Evolutionary conservation across 306 rosid genomes (phyloP), one percentile per base, ranked within the genome.

Genomic region (Inga oerstediana): DNA sequence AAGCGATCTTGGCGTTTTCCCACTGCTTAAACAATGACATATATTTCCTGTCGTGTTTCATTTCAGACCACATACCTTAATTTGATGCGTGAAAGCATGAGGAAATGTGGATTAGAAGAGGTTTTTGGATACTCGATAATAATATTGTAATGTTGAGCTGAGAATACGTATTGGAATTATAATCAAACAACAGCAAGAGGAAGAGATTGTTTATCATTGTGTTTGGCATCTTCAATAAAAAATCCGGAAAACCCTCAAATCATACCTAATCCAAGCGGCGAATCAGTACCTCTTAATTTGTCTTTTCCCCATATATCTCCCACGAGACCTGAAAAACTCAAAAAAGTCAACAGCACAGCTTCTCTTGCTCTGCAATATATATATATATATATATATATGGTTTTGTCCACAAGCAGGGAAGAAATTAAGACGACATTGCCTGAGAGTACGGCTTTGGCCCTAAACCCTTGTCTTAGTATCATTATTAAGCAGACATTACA

Each of bases 61-160:
- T 65, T 65, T 35, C 46, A 59, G 75, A 20, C 45, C 30, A 35
- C 49, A 20, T 45, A 69, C 14, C 13, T 39, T 69, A 67, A 7
- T 35, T 35, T 17, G 44, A 69, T 39, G 74, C 71, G 43, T 69
- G 30, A 46, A 35, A 67, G 46, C 72, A 35, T 5, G 45, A 65
- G 37, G 56, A 65, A 65, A 37, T 52, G 72, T 35, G 17, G 5
- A 56, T 27, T 13, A 30, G 35, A 74, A 59, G 74, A 8, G 34
- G 30, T 37, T 22, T 61, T 44, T 20, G 19, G 8, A 49, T 44
- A 68, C 70, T 85, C 80, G 74, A 80, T 43, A 59, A 43, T 77
- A 24, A 32, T 82, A 79, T 79, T 88, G 72, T 77, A 88, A 79
- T 59, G 52, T 61, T 10, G 68, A 62, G 68, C 74, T 16, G 65